These are phyloP conservation scores for Pichia inconspicua DNA, from an alignment of 1,139 yeast genomes.

Conservation along the genomic window DNA sequence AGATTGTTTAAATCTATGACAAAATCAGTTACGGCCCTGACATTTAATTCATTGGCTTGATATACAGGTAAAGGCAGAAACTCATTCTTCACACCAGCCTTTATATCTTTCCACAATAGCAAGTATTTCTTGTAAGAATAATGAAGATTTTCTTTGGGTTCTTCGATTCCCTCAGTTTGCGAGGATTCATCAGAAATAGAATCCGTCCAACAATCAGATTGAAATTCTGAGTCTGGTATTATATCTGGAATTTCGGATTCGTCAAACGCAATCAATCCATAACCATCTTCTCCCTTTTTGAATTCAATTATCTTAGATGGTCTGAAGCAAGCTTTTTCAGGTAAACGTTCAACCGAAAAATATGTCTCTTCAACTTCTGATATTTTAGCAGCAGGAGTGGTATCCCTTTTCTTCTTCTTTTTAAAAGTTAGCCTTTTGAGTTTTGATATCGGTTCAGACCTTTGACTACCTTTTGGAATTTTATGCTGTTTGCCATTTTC, in stretches of 20 bases:
- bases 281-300: conserved; percentile 32
- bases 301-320: conserved; percentile 20
- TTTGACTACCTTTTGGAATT: not conserved
- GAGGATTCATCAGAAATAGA: not conserved
- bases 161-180: not conserved
- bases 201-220: not conserved
- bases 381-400: not conserved
- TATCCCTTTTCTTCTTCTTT: not conserved
- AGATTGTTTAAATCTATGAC: conserved; percentile 22
- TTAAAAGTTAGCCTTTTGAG: not conserved
- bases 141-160: not conserved
- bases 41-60: conserved; percentile 16
- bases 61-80: conserved; percentile 20
- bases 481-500: not conserved
- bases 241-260: conserved; percentile 9
- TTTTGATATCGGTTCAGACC: not conserved
- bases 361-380: not conserved
- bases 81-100: conserved; percentile 2
- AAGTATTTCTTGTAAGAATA: conserved; percentile 22
- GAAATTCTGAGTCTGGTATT: not conserved
- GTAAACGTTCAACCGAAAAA: not conserved
- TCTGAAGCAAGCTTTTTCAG: not conserved
- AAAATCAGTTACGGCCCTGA: conserved; percentile 22
- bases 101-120: conserved; percentile 24
- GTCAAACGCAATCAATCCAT: conserved; percentile 23